Percentiles rank a stretch among this genome's conserved stretches.
Evolutionary conservation across 495 filamentous ascomycete species (phyloP).

Genomic region (Extremus antarcticus): DNA sequence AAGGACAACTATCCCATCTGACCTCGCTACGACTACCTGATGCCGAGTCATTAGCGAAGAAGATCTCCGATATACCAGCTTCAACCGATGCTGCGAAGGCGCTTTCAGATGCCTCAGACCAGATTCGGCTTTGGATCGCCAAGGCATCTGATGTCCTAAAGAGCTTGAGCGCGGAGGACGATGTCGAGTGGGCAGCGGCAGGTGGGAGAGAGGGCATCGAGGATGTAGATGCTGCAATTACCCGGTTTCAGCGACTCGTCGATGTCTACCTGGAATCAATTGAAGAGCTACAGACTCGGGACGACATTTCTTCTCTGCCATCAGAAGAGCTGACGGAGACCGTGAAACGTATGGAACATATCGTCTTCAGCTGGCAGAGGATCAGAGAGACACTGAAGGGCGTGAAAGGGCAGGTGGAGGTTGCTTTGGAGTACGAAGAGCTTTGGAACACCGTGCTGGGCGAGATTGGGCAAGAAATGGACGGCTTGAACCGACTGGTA

Average conservation of each 20-base stretch:
- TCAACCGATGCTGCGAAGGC: constrained; percentile 67
- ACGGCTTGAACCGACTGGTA: constrained; percentile 66
- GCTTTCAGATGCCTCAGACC: constrained; percentile 69
- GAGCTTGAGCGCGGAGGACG: constrained; percentile 83
- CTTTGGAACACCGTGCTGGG: constrained; percentile 87
- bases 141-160: constrained; percentile 79
- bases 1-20: constrained; percentile 77
- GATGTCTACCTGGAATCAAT: constrained; percentile 84
- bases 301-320: constrained; percentile 61
- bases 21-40: constrained; percentile 78
- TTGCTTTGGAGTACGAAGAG: constrained; percentile 98
- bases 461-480: constrained; percentile 84
- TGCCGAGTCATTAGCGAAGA: constrained; percentile 65
- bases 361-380: constrained; percentile 71
- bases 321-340: constrained; percentile 56
- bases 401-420: constrained; percentile 82
- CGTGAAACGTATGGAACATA: constrained; percentile 76
- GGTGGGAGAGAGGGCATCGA: constrained; percentile 80
- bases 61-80: constrained; percentile 70
- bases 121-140: constrained; percentile 83
- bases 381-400: constrained; percentile 62
- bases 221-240: constrained; percentile 78
- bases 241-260: constrained; percentile 73
- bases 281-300: constrained; percentile 71
- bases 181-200: constrained; percentile 94